Conservation (phyloP, 495 filamentous ascomycete species). For the Aspergillus homomorphus region DNA sequence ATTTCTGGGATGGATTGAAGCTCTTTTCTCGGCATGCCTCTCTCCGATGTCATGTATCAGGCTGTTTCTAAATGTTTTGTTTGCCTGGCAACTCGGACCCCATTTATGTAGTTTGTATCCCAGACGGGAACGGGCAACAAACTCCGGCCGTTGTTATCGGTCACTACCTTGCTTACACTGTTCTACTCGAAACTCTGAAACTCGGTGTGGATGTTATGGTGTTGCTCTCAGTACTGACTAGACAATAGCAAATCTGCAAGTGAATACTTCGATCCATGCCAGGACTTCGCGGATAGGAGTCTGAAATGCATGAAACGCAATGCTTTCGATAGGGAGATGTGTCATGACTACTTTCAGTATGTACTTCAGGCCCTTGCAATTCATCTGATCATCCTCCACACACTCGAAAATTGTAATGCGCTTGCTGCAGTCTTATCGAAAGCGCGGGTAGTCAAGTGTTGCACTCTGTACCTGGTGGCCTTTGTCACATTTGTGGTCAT, state of each 20-base stretch:
- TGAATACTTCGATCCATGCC: constrained; percentile 90
- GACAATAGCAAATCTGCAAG: constrained; percentile 69
- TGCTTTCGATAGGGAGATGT: constrained; percentile 79
- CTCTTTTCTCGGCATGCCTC: neutral
- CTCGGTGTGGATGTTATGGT: neutral
- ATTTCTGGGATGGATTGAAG: too few species aligned
- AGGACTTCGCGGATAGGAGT: constrained; percentile 85
- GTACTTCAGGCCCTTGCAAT: constrained; percentile 14
- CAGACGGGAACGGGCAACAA: neutral
- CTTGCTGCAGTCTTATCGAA: neutral
- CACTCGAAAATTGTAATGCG: neutral
- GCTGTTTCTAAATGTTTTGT: neutral
- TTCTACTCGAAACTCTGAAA: neutral
- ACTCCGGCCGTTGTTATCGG: neutral
- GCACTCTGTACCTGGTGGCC: neutral
- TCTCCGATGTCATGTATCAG: neutral
- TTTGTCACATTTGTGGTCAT: neutral
- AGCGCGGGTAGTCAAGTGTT: neutral
- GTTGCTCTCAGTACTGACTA: constrained; percentile 14
- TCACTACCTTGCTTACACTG: neutral
- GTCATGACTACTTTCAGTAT: constrained; percentile 90
- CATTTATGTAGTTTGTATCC: neutral
- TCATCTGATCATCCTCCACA: constrained; percentile 3
- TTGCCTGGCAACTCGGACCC: neutral
- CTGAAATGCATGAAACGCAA: constrained; percentile 86